Conservation (phyloP, 1,284 basidiomycete species). For the Meripilus lineatus region DNA sequence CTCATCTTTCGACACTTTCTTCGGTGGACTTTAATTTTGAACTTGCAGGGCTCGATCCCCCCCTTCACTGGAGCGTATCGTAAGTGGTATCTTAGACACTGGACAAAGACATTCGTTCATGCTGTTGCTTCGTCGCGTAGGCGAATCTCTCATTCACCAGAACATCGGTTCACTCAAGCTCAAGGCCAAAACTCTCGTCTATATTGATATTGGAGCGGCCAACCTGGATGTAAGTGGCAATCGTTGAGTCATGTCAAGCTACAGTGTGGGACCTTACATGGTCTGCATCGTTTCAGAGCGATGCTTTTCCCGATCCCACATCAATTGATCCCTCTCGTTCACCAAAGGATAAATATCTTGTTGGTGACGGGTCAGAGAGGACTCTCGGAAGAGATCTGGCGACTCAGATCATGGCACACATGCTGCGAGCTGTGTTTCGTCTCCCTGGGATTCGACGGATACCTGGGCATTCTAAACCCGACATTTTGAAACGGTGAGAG, state of each 20-base stretch:
- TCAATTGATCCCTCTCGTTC: slow-evolving; percentile 41
- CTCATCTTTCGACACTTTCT: too few relatives aligned
- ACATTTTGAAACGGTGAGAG: too few relatives aligned
- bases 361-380: slow-evolving; percentile 49
- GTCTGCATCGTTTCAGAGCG: too few relatives aligned
- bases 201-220: slow-evolving; percentile 55
- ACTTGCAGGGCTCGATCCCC: slow-evolving; percentile 46
- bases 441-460: slow-evolving; percentile 46
- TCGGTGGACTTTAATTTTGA: too few relatives aligned
- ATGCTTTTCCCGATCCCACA: slow-evolving; percentile 37
- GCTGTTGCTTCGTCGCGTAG: too few relatives aligned
- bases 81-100: too few relatives aligned
- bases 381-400: slow-evolving; percentile 54
- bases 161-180: slow-evolving; percentile 38
- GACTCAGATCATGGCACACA: slow-evolving; percentile 41
- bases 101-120: too few relatives aligned
- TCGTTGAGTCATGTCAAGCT: too few relatives aligned
- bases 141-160: slow-evolving; percentile 40
- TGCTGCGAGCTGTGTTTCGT: slow-evolving; percentile 45
- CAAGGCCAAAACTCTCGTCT: slow-evolving; percentile 45
- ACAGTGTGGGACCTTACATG: too few relatives aligned
- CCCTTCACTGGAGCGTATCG: slow-evolving; percentile 46
- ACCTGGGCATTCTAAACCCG: slow-evolving; percentile 47
- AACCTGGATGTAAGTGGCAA: slow-evolving; percentile 49
- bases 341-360: slow-evolving; percentile 43